These are phyloP conservation scores for Boechera retrofracta DNA, from an alignment of 345 rosid species.

Conservation along the genomic window DNA sequence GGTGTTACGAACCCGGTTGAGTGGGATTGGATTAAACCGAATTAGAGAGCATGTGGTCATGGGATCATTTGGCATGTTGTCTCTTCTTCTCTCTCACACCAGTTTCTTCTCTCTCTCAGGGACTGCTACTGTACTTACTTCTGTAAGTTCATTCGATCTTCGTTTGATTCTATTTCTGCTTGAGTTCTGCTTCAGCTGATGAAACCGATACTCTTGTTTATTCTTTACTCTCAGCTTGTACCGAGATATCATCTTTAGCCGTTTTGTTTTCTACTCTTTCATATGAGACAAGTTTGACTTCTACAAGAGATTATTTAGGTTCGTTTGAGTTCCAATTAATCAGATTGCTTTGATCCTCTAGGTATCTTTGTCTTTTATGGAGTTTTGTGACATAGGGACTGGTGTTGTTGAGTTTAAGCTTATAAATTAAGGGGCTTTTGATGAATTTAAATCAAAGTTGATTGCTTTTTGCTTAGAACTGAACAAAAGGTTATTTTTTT, in stretches of 20 bases:
- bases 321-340: background rate
- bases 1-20: background rate
- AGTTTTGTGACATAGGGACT: background rate
- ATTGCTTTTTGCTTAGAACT: background rate
- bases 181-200: background rate
- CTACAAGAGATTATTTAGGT: background rate
- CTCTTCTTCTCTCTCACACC: conserved; percentile 12
- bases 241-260: background rate
- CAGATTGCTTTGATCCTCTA: background rate
- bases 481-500: background rate
- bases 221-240: background rate
- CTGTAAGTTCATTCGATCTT: conserved; percentile 23
- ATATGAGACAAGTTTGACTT: background rate
- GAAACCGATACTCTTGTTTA: background rate
- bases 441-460: background rate
- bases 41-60: conserved; percentile 5
- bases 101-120: background rate
- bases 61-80: background rate
- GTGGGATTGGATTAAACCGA: conserved; percentile 17
- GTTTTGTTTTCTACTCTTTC: background rate
- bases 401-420: background rate
- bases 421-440: background rate
- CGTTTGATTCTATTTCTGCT: background rate
- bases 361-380: background rate
- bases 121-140: background rate